Evolutionary conservation across 176 grass and related monocot genomes (phyloP), one percentile per base, ranked within the genome.

Genomic region (Carex parvula): DNA sequence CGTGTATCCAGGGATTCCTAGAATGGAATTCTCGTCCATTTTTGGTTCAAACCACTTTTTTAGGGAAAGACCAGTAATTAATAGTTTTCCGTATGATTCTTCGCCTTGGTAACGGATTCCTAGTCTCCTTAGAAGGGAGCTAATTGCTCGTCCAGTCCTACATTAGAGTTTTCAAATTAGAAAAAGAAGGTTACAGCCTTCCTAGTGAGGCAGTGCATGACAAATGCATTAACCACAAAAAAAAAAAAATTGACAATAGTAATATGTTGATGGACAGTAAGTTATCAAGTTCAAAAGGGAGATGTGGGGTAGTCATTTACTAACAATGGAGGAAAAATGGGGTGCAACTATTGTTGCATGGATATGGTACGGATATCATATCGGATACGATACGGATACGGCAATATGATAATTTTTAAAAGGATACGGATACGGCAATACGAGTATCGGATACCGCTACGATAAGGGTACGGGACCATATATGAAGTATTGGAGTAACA

Each of bases 11-110:
- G 84, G 56, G 57, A 90, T 74, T 86, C 79, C 89, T 11, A 83
- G 56, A 55, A 90, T 68, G 41, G 86, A 84, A 80, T 70, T 81
- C 59, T 81, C 79, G 50, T 81, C 86, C 14, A 93, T 29, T 92
- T 91, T 94, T 75, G 92, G 92, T 72, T 89, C 92, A 83, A 93
- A 94, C 95, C 95, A 98, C 88, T 92, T 93, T 77, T 87, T 91
- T 81, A 98, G 72, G 75, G 91, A 84, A 60, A 98, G 89, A 78
- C 95, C 95, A 8, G 83, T 91, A 46, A 98, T 98, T 84, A 86
- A 87, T 85, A 98, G 85, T 82, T 89, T 94, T 57, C 95, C 95
- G 39, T 91, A 88, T 8, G 95, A 98, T 79, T 93, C 92, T 29
- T 94, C 90, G 16, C 95, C 95, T 82, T 94, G 90, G 67, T 98